These are phyloP conservation scores for Endocalyx cinctus DNA, from an alignment of 2,329 filamentous ascomycete genomes.

Conservation along the genomic window DNA sequence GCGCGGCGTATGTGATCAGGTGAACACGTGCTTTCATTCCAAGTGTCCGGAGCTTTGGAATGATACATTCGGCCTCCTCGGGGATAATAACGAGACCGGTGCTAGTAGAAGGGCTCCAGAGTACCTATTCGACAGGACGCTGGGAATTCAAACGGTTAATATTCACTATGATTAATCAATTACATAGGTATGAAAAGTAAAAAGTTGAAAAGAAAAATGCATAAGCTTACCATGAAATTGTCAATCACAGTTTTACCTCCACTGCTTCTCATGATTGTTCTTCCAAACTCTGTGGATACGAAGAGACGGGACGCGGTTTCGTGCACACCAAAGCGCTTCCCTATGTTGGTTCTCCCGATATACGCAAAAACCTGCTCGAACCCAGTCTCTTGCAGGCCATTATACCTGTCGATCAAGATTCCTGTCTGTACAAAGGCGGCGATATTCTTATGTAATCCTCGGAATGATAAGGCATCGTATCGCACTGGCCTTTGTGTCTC, in stretches of 20 bases:
- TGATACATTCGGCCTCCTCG: not conserved
- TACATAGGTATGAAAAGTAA: too few species aligned
- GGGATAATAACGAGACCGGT: not conserved
- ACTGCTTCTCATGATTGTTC: constrained; percentile 38
- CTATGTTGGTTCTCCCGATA: constrained; percentile 31
- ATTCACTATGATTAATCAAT: too few species aligned
- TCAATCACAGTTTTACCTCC: not conserved
- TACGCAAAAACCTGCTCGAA: constrained; percentile 39
- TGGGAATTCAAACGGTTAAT: not conserved
- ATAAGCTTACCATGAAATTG: not conserved
- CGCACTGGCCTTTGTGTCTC: constrained; percentile 44
- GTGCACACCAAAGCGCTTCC: constrained; percentile 26
- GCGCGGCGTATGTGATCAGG: not conserved
- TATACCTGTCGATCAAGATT: constrained; percentile 15
- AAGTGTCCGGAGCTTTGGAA: not conserved
- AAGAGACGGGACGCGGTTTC: constrained; percentile 26
- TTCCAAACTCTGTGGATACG: constrained; percentile 44
- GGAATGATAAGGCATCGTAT: constrained; percentile 36
- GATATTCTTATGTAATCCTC: constrained; percentile 43
- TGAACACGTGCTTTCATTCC: constrained; percentile 1
- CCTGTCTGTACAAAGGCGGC: constrained; percentile 42
- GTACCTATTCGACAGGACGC: not conserved
- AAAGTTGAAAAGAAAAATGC: too few species aligned
- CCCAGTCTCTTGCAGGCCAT: constrained; percentile 15
- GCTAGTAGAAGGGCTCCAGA: not conserved